Evolutionary conservation across 371 early-diverging fungal species (phyloP), one percentile per base, ranked within the genome.

Genomic region (Mortierella sp.): DNA sequence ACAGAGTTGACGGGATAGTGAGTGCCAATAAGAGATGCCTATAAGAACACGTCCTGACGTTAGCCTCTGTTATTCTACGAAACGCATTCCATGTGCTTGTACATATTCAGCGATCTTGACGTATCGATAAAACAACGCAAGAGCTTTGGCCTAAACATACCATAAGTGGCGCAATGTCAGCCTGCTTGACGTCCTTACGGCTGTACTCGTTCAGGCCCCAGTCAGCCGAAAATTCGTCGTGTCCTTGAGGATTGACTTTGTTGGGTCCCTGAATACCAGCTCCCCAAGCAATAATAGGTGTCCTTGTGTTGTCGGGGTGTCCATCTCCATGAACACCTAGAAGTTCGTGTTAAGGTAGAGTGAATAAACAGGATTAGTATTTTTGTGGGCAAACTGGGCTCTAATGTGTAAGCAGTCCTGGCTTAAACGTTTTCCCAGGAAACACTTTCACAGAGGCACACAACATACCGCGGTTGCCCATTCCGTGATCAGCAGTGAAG

Each of bases 111-210:
- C 16, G 29, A 27, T 18, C 14, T 63, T 63, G 32, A 18, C 18
- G 63, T 63, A 56, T 43, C 8, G 11, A 49, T 51, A n/a, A 8
- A 58, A 44, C 10, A 12, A 12, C 29, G 12, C 3, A 4, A 3
- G 18, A 32, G 1, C 5, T 18, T 27, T 46, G 56, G 43, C 35
- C 21, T 11, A n/a, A 10, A 71, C 71, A 7, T 88, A 92, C 93
- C 98, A 99, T 98, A 71, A 99, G 91, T 18, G 98, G 98, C 1
- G 99, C 98, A 87, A 99, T 95, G 89, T 98, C 99, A 5, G 99
- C 99, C 84, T 99, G 98, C 72, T 90, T 90, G 41, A 99, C 95
- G 88, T 98, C 98, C 73, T 94, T 88, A 48, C 98, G 92, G 75
- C 91, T 91, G 44, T 92, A 86, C 0, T 85, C 84, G 46, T 75